phyloP scores from a whole-genome alignment of 768 basidiomycete genomes.

The Postia placenta region DNA sequence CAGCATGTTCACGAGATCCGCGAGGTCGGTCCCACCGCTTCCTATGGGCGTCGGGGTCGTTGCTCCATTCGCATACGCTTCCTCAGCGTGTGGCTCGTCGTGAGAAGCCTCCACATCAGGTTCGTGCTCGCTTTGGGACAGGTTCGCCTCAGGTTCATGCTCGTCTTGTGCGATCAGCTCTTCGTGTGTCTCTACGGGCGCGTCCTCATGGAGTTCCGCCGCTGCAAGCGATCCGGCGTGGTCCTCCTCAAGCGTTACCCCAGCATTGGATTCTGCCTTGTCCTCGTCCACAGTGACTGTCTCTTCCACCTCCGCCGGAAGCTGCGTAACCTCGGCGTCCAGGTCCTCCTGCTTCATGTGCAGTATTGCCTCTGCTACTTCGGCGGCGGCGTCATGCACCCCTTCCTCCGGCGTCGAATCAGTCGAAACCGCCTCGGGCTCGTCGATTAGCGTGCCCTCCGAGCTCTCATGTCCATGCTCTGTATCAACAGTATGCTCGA shows the following conservation, averaged over 20 bases:
- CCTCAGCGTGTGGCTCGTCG: slow-evolving; percentile 6
- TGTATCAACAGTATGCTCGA: slow-evolving; percentile 3
- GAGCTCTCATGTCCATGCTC: slow-evolving; percentile 18
- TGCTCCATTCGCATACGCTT: slow-evolving; percentile 17
- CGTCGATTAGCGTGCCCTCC: slow-evolving; percentile 13
- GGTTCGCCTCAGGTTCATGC: slow-evolving; percentile 2
- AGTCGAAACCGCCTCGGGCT: slow-evolving; percentile 9
- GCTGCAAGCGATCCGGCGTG: slow-evolving; percentile 11
- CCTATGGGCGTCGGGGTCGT: slow-evolving; percentile 5
- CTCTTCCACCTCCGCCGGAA: slow-evolving; percentile 10
- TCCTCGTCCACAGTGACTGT: slow-evolving; percentile 1
- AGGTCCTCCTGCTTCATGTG: slow-evolving; percentile 19
- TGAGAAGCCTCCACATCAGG: not conserved
- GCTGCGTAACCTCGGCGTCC: slow-evolving; percentile 5
- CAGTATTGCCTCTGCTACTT: slow-evolving; percentile 4
- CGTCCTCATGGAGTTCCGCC: slow-evolving; percentile 2
- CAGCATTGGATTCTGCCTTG: slow-evolving; percentile 2
- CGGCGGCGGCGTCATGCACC: slow-evolving; percentile 12
- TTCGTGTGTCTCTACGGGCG: slow-evolving; percentile 8
- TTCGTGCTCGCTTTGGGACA: not conserved
- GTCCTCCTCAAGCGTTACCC: not conserved
- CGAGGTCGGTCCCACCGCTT: slow-evolving; percentile 38
- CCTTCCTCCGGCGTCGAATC: slow-evolving; percentile 17
- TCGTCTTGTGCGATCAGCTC: slow-evolving; percentile 9
- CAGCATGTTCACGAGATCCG: slow-evolving; percentile 62